Conservation (phyloP, 768 basidiomycete genomes). For the Suillus bovinus region DNA sequence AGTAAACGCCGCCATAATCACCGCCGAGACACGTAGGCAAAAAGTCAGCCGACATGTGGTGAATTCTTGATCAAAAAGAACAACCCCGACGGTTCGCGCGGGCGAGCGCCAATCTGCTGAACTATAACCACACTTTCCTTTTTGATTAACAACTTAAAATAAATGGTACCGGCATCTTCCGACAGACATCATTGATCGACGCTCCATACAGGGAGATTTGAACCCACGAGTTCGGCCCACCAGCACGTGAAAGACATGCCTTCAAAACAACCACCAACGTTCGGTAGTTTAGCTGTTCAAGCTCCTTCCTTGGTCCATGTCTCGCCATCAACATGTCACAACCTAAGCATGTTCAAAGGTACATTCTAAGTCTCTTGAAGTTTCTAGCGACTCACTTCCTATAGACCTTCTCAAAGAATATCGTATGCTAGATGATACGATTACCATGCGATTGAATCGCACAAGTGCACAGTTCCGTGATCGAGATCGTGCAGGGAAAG, state of each 20-base stretch:
- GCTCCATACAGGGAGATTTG: conserved; percentile 15
- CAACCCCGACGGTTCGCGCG: conserved; percentile 4
- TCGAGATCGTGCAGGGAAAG: conserved; percentile 53
- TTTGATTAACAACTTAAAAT: conserved; percentile 12
- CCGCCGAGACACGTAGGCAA: conserved; percentile 3
- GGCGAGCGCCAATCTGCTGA: conserved; percentile 4
- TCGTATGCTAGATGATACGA: conserved; percentile 75
- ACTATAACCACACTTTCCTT: conserved; percentile 33
- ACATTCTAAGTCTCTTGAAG: conserved; percentile 13
- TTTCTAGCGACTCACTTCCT: conserved; percentile 18
- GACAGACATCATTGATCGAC: conserved; percentile 9
- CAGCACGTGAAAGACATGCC: conserved; percentile 38
- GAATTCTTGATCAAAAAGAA: conserved; percentile 4
- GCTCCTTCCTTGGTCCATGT: conserved; percentile 71
- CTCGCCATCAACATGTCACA: conserved; percentile 68
- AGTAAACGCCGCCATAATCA: conserved; percentile 8
- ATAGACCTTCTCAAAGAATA: conserved; percentile 83
- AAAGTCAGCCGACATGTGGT: conserved; percentile 1
- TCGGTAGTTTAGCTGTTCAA: conserved; percentile 73
- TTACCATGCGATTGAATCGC: conserved; percentile 80
- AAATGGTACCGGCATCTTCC: conserved; percentile 3
- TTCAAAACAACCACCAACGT: conserved; percentile 43
- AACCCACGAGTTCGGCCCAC: conserved; percentile 24
- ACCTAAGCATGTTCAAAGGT: conserved; percentile 78
- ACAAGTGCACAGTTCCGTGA: conserved; percentile 77